A percentile compares a stretch with the other conserved stretches of the same genome.
These are phyloP conservation scores for Sphaerulina musiva DNA, from an alignment of 2,329 filamentous ascomycete species.

Conservation along the genomic window DNA sequence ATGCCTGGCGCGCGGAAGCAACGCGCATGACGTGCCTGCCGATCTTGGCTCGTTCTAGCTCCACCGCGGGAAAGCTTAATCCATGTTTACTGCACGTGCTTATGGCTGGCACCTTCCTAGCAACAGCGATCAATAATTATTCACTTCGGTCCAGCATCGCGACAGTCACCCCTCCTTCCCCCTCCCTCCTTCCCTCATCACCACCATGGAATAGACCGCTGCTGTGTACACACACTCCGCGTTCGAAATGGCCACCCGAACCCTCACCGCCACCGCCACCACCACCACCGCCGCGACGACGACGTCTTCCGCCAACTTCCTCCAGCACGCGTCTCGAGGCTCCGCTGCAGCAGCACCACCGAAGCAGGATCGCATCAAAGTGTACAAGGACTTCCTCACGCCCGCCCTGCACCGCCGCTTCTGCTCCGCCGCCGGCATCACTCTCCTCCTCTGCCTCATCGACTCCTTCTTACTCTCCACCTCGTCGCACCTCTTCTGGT, in stretches of 20 bases:
- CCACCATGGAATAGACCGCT: not conserved
- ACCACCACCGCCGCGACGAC: not conserved
- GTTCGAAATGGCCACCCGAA: not conserved
- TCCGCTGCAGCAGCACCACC: constrained; percentile 33
- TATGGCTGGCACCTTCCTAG: not conserved
- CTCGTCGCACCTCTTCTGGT: constrained; percentile 57
- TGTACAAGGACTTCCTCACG: constrained; percentile 86
- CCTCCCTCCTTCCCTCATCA: not conserved
- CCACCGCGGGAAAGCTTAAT: not conserved
- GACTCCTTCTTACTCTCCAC: constrained; percentile 66
- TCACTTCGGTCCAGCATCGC: not conserved
- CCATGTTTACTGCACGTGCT: not conserved
- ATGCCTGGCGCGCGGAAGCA: not conserved
- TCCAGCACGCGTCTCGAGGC: constrained; percentile 1
- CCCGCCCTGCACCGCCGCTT: constrained; percentile 83
- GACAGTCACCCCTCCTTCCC: not conserved
- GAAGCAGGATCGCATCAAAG: constrained; percentile 41
- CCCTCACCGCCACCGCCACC: no score
- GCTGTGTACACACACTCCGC: not conserved
- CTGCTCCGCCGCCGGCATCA: constrained; percentile 64
- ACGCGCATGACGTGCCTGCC: constrained; percentile 10
- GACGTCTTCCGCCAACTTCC: not conserved
- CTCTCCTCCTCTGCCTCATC: constrained; percentile 65
- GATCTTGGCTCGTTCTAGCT: not conserved
- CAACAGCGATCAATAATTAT: not conserved